phyloP scores from a whole-genome alignment of 148 eudicot species.

The Pharnaceum exiguum region DNA sequence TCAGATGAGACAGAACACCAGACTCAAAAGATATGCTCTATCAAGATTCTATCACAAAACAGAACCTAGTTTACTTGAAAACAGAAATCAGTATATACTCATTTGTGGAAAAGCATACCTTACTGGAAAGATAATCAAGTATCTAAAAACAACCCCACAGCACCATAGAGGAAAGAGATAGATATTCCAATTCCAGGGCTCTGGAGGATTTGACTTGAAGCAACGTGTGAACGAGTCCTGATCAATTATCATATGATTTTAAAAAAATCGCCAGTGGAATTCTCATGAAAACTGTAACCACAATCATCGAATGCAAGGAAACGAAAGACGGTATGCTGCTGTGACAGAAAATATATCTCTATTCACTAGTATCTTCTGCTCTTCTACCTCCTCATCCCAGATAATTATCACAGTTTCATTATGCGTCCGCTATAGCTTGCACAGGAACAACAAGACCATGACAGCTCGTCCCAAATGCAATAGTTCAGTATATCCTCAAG shows the following conservation, averaged over 20 bases:
- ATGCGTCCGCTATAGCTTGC: no score
- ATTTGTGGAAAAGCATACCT: slow-evolving; percentile 43
- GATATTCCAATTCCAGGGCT: slow-evolving; percentile 98
- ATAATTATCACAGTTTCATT: no score
- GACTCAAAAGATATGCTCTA: neutral
- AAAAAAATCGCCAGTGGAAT: neutral
- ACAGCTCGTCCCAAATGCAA: no score
- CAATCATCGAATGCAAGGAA: neutral
- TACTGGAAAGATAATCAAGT: slow-evolving; percentile 70
- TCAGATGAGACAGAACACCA: neutral
- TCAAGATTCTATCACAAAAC: neutral
- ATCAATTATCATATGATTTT: slow-evolving; percentile 12
- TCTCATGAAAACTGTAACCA: neutral
- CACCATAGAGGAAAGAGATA: slow-evolving; percentile 97
- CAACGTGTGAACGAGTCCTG: slow-evolving; percentile 99
- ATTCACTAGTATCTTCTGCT: no score
- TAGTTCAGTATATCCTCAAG: no score
- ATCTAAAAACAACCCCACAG: slow-evolving; percentile 75
- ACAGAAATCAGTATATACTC: neutral
- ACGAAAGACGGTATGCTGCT: no score
- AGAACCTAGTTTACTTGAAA: neutral
- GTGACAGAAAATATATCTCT: no score
- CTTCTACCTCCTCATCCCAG: no score
- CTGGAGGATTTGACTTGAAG: slow-evolving; percentile 96
- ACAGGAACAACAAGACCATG: no score